Conservation (phyloP, 2,329 filamentous ascomycete genomes). For the Colletotrichum limetticola region DNA sequence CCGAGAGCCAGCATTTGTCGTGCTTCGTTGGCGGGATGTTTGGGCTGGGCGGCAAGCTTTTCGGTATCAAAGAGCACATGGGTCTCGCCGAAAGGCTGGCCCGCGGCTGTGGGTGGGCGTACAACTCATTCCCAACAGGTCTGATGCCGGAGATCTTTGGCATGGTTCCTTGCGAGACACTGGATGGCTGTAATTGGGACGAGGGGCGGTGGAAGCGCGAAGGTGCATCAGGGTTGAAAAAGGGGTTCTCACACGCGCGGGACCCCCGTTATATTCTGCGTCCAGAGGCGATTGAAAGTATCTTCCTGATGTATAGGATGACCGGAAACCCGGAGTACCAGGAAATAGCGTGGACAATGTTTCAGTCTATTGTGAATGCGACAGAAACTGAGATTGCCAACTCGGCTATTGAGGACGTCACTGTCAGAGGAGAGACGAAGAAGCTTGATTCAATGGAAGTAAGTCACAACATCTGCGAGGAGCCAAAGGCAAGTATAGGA, state of each 20-base stretch:
- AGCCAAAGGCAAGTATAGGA: neutral
- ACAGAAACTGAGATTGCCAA: constrained; percentile 60
- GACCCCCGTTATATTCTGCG: constrained; percentile 63
- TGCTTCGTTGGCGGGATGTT: constrained; percentile 65
- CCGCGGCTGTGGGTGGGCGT: constrained; percentile 63
- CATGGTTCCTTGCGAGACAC: constrained; percentile 51
- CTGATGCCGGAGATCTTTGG: constrained; percentile 64
- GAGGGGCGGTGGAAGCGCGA: constrained; percentile 36
- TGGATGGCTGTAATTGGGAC: constrained; percentile 60
- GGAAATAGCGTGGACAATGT: constrained; percentile 65
- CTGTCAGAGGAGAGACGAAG: constrained; percentile 51
- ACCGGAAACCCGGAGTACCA: constrained; percentile 59
- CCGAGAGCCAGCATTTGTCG: constrained; percentile 57
- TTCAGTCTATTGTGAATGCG: constrained; percentile 54
- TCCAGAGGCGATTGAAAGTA: constrained; percentile 62
- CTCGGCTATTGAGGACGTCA: constrained; percentile 61
- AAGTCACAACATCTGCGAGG: constrained; percentile 34
- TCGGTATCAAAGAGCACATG: constrained; percentile 53
- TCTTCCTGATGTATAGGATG: constrained; percentile 65
- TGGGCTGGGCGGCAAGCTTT: constrained; percentile 58
- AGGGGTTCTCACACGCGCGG: constrained; percentile 72
- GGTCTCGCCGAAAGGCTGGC: constrained; percentile 56
- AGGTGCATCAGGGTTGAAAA: constrained; percentile 43
- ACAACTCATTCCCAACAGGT: constrained; percentile 57
- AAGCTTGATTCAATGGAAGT: constrained; percentile 54